These are phyloP conservation scores for Globisporangium camurandrum DNA, from an alignment of 352 stramenopile genomes.

Conservation along the genomic window DNA sequence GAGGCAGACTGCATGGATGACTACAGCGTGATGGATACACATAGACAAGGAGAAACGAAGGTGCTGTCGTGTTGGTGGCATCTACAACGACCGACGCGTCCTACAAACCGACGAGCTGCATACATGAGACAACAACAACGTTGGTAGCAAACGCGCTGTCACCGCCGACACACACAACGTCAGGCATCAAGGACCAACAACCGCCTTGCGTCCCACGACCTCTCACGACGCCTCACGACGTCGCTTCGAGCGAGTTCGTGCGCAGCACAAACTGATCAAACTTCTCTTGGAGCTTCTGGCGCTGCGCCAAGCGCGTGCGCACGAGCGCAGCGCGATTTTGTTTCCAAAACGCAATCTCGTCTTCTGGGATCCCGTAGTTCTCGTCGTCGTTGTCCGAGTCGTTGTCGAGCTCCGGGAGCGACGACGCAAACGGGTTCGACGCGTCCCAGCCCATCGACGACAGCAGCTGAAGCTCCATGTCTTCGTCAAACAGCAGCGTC, in stretches of 20 bases:
- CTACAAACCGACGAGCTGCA: no score
- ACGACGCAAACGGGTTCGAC: slow-evolving; percentile 46
- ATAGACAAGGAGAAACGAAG: no score
- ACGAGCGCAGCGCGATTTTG: slow-evolving; percentile 70
- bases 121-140: no score
- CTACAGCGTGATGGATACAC: no score
- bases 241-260: slow-evolving; percentile 33
- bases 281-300: slow-evolving; percentile 78
- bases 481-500: slow-evolving; percentile 54
- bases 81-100: no score
- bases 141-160: no score
- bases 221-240: neutral
- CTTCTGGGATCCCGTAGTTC: slow-evolving; percentile 72
- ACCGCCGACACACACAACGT: no score
- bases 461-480: slow-evolving; percentile 68
- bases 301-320: slow-evolving; percentile 66
- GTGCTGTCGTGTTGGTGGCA: no score
- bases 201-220: no score
- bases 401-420: slow-evolving; percentile 58
- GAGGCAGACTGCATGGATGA: no score
- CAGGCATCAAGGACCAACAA: no score
- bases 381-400: slow-evolving; percentile 77
- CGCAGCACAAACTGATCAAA: slow-evolving; percentile 82
- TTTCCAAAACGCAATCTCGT: slow-evolving; percentile 85
- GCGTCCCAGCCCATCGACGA: slow-evolving; percentile 82